Evolutionary conservation across 306 rosid species (phyloP), one percentile per base, ranked within the genome.

Genomic region (Sicyos baderoa): DNA sequence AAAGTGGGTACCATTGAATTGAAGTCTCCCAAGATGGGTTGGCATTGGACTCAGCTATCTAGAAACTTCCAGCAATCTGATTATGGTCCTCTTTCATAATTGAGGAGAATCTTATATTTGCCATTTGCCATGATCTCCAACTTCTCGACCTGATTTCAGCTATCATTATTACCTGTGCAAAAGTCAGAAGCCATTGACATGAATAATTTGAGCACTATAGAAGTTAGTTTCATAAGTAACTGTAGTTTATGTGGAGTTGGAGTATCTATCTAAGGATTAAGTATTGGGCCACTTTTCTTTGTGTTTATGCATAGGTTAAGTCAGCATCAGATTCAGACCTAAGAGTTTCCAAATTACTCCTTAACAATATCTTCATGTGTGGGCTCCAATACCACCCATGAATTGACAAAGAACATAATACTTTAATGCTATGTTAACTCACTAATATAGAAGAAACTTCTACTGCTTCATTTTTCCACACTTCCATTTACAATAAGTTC

Each of bases 1-100:
- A 65, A 65, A 22, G 71, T 65, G 71, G 71, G 55, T 21, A 21
- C 71, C 71, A 66, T 22, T 66, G 7, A 23, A 18, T 6, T 61
- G 9, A 63, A 62, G 27, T 5, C 52, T 40, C 7, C 69, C 69
- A 62, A 63, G 69, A 40, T 19, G 53, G 32, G 4, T 42, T 6
- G 16, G 52, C 51, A 63, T 10, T 63, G 52, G 32, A 40, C 52
- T 63, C 10, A 63, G 29, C 69, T 40, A 63, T 63, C 51, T 18
- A 66, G 12, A 63, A 66, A 14, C 71, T 45, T 66, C 71, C 71
- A 66, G 55, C 54, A 21, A 22, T 23, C 55, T 66, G 21, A 66
- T 66, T 66, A 29, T 59, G 42, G 35, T 59, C 21, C 45, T 59
- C 44, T 29, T 58, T 59, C 15, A 44, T 49, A 3, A 48, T 44